Evolutionary conservation across 1,284 basidiomycete genomes (phyloP).

Genomic region (Gymnopus androsaceus): DNA sequence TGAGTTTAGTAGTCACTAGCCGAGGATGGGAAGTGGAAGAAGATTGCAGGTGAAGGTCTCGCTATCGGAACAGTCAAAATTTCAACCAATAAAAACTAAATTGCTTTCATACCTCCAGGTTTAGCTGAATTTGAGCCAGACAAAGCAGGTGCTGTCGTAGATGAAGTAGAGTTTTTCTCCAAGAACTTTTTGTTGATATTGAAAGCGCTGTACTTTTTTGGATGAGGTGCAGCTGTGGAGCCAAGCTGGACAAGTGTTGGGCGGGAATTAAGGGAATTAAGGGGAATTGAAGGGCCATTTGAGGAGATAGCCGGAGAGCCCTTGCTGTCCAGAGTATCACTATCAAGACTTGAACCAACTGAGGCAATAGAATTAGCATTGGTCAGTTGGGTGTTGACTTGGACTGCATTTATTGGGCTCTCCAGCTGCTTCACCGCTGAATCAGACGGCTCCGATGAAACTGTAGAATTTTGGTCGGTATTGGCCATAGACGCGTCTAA

Average conservation of each 20-base stretch:
- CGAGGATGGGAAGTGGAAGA: constrained; percentile 69
- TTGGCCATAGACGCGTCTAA: constrained; percentile 79
- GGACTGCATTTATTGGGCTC: constrained; percentile 24
- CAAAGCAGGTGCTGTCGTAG: constrained; percentile 36
- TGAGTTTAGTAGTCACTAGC: constrained; percentile 84
- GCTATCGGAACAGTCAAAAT: constrained; percentile 39
- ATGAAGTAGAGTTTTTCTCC: constrained; percentile 72
- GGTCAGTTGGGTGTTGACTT: background rate
- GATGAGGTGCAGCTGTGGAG: constrained; percentile 43
- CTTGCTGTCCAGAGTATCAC: constrained; percentile 10
- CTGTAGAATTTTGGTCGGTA: constrained; percentile 49
- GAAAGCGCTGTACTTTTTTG: constrained; percentile 84
- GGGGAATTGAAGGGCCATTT: no score
- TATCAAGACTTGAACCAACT: background rate
- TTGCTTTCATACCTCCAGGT: constrained; percentile 42
- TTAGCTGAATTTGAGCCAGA: constrained; percentile 37
- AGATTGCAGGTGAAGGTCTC: constrained; percentile 55
- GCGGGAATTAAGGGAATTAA: constrained; percentile 20
- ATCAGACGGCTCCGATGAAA: constrained; percentile 45
- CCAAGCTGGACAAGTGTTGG: constrained; percentile 45
- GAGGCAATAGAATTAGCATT: constrained; percentile 1
- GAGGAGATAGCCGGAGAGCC: constrained; percentile 8
- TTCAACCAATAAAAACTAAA: background rate
- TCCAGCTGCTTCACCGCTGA: constrained; percentile 40
- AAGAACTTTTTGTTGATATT: constrained; percentile 95